Evolutionary conservation across 345 rosid genomes (phyloP).

Genomic region (Citrus trifoliata): DNA sequence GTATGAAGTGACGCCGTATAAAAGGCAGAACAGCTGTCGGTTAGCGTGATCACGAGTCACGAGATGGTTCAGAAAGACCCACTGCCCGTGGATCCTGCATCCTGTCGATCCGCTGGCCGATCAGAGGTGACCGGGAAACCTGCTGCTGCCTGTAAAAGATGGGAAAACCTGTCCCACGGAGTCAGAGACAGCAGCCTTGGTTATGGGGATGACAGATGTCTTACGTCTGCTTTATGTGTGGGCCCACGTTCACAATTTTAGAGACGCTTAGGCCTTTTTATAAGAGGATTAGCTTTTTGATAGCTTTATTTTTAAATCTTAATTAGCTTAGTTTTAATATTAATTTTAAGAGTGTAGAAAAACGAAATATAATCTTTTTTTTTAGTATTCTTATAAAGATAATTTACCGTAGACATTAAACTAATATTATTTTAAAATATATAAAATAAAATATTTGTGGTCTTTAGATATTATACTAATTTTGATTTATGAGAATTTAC

Average conservation of each 20-base stretch:
- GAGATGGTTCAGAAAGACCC: conserved; percentile 19
- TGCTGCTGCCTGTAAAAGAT: not conserved
- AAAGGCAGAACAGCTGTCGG: conserved; percentile 32
- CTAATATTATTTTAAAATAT: too few species aligned
- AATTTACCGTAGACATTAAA: too few species aligned
- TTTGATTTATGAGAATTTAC: too few species aligned
- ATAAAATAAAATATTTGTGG: too few species aligned
- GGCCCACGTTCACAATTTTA: not conserved
- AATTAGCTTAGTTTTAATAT: too few species aligned
- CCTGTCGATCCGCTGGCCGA: conserved; percentile 13
- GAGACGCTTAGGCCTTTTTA: not conserved
- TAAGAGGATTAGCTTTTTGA: not conserved
- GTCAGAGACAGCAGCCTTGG: conserved; percentile 1
- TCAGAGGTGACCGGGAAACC: conserved; percentile 16
- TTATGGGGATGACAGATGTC: not conserved
- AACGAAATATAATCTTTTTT: too few species aligned
- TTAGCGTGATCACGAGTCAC: conserved; percentile 31
- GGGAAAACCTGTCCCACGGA: not conserved
- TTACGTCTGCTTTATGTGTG: not conserved
- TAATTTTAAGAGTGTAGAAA: not conserved
- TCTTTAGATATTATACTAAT: too few species aligned
- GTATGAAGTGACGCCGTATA: not conserved
- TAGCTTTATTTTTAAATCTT: not conserved
- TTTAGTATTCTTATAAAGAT: too few species aligned
- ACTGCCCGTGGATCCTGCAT: conserved; percentile 22